A percentile compares a stretch with the other conserved stretches of the same genome.
These are phyloP conservation scores for Cadophora sp. DNA, from an alignment of 2,329 filamentous ascomycete genomes.

Conservation along the genomic window DNA sequence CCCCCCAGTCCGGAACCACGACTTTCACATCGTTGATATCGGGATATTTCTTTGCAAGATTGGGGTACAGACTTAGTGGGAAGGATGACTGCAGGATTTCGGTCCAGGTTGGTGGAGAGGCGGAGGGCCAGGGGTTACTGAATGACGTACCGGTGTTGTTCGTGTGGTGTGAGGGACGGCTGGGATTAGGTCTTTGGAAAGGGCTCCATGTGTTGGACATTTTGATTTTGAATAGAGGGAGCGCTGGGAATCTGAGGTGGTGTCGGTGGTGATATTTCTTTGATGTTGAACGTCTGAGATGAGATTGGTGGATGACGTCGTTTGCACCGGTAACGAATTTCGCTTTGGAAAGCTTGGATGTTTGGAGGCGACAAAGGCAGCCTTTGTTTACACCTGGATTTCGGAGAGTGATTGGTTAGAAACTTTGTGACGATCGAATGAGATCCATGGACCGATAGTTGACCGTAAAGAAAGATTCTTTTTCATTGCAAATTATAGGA, in stretches of 20 bases:
- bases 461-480: too few relatives aligned
- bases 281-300: background rate
- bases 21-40: slow-evolving; percentile 31
- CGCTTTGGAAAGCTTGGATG: background rate
- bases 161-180: slow-evolving; percentile 32
- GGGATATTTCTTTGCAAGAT: slow-evolving; percentile 24
- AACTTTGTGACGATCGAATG: too few relatives aligned
- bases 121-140: slow-evolving; percentile 38
- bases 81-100: slow-evolving; percentile 28
- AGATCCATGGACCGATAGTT: too few relatives aligned
- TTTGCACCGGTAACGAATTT: background rate
- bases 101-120: slow-evolving; percentile 29
- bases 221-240: too few relatives aligned
- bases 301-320: background rate
- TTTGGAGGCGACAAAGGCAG: background rate
- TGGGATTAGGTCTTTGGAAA: background rate
- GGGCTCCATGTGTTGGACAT: slow-evolving; percentile 1
- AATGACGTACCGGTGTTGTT: slow-evolving; percentile 32
- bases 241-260: too few relatives aligned
- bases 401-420: too few relatives aligned
- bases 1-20: slow-evolving; percentile 35
- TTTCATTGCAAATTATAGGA: too few relatives aligned
- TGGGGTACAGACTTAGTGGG: slow-evolving; percentile 32
- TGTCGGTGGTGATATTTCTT: background rate
- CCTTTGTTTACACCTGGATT: slow-evolving; percentile 2